Evolutionary conservation across 1,284 basidiomycete species (phyloP).

Genomic region (Sporisorium graminicola): DNA sequence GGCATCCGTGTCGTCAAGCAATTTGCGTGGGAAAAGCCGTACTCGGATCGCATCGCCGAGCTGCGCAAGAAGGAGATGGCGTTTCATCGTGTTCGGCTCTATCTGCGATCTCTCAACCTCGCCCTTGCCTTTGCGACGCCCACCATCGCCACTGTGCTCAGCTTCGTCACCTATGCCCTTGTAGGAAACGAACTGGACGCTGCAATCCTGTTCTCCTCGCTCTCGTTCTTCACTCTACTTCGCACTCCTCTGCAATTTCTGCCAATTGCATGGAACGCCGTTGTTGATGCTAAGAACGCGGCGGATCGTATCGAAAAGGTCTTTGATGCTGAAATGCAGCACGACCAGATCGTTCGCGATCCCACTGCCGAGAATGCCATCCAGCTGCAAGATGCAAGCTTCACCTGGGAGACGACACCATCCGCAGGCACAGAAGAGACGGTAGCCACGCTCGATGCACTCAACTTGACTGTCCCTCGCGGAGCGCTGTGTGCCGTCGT

Average conservation of each 20-base stretch:
- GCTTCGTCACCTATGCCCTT: slow-evolving; percentile 73
- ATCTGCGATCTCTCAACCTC: slow-evolving; percentile 49
- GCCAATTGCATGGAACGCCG: slow-evolving; percentile 82
- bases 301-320: slow-evolving; percentile 21
- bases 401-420: slow-evolving; percentile 70
- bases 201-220: slow-evolving; percentile 79
- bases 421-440: slow-evolving; percentile 65
- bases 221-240: slow-evolving; percentile 76
- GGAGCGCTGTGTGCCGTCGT: slow-evolving; percentile 83
- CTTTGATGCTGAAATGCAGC: slow-evolving; percentile 17
- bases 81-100: slow-evolving; percentile 60
- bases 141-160: slow-evolving; percentile 50
- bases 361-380: slow-evolving; percentile 9
- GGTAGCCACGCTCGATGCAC: slow-evolving; percentile 74
- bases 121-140: slow-evolving; percentile 48
- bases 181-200: slow-evolving; percentile 78
- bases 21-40: slow-evolving; percentile 53
- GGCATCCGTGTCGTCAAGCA: slow-evolving; percentile 56
- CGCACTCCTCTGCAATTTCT: slow-evolving; percentile 68
- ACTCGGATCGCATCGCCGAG: slow-evolving; percentile 73
- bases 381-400: slow-evolving; percentile 16
- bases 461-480: slow-evolving; percentile 78
- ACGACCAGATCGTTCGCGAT: slow-evolving; percentile 20
- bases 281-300: slow-evolving; percentile 77
- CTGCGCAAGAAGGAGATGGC: slow-evolving; percentile 74